Evolutionary conservation across 2,329 filamentous ascomycete species (phyloP).

Genomic region (Aspergillus melleus): DNA sequence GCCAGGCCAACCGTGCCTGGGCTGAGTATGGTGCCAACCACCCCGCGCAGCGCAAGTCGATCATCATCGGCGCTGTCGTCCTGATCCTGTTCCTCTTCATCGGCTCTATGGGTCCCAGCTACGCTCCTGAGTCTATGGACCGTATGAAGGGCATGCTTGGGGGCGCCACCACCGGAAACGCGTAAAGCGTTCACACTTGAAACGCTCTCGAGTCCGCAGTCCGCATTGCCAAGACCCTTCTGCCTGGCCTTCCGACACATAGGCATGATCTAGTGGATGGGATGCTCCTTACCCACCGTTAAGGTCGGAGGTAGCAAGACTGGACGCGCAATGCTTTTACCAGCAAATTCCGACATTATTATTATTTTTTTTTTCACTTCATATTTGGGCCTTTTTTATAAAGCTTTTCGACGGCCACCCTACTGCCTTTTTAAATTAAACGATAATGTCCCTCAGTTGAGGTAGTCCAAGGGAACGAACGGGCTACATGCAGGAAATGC

Average conservation of each 20-base stretch:
- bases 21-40: constrained; percentile 78
- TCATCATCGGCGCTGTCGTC: constrained; percentile 65
- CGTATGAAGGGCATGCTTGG: constrained; percentile 39
- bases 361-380: constrained; percentile 6
- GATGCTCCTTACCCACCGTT: neutral
- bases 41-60: constrained; percentile 74
- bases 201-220: neutral
- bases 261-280: neutral
- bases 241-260: too few species aligned
- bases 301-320: constrained; percentile 2
- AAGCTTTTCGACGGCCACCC: constrained; percentile 8
- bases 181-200: constrained; percentile 21
- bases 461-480: constrained; percentile 4
- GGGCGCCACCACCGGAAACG: constrained; percentile 33
- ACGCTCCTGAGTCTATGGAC: constrained; percentile 37
- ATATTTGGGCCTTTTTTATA: constrained; percentile 10
- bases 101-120: constrained; percentile 59
- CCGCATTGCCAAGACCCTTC: neutral
- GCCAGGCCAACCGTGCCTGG: constrained; percentile 74
- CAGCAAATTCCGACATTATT: constrained; percentile 5
- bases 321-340: neutral
- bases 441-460: constrained; percentile 18
- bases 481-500: constrained; percentile 38
- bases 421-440: constrained; percentile 12
- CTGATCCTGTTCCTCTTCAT: constrained; percentile 71